Percentiles rank a stretch among this genome's conserved stretches.
These are phyloP conservation scores for Globisporangium viniferum DNA, from an alignment of 352 stramenopile genomes.

Conservation along the genomic window DNA sequence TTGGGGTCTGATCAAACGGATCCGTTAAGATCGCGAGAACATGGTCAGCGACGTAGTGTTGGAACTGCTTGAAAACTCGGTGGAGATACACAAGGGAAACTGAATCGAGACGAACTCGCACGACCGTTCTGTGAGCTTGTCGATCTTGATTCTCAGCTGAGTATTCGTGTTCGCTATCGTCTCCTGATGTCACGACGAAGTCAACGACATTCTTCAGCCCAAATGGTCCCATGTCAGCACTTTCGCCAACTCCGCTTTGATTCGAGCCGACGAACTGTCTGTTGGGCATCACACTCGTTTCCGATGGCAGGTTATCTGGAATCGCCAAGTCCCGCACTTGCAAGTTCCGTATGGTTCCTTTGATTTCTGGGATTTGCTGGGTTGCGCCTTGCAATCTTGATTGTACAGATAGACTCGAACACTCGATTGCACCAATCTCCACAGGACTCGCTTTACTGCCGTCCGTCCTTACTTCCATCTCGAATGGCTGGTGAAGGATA, in stretches of 20 bases:
- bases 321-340: constrained; percentile 65
- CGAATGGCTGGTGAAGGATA: constrained; percentile 38
- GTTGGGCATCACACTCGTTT: constrained; percentile 46
- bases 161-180: constrained; percentile 3
- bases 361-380: constrained; percentile 29
- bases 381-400: constrained; percentile 1
- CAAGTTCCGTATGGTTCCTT: constrained; percentile 66
- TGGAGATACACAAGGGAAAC: constrained; percentile 82
- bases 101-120: constrained; percentile 69
- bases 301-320: constrained; percentile 31
- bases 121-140: constrained; percentile 20
- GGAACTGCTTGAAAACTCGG: constrained; percentile 85
- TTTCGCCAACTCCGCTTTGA: constrained; percentile 37
- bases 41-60: constrained; percentile 72
- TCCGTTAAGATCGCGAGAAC: constrained; percentile 27
- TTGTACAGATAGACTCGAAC: constrained; percentile 17
- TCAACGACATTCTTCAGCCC: constrained; percentile 69
- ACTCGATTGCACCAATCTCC: constrained; percentile 19
- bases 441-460: constrained; percentile 4
- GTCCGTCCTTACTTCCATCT: not conserved
- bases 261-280: constrained; percentile 68
- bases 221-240: constrained; percentile 40
- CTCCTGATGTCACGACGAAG: constrained; percentile 33
- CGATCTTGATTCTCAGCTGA: constrained; percentile 6
- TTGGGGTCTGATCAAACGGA: constrained; percentile 29